A percentile compares a stretch with the other conserved stretches of the same genome.
Evolutionary conservation across 352 stramenopile species (phyloP).

Genomic region (Hyaloperonospora arabidopsidis): DNA sequence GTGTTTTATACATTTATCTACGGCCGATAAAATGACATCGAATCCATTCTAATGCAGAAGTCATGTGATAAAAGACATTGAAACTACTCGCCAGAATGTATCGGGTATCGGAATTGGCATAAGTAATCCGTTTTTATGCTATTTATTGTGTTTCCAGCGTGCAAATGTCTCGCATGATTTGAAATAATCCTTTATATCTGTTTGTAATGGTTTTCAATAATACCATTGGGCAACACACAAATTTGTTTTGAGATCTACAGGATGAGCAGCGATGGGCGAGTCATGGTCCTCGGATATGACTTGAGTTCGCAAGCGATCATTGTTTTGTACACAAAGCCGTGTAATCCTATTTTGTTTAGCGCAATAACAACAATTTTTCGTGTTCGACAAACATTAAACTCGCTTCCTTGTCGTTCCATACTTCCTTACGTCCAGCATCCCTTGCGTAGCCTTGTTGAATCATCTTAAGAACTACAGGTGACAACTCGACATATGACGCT

Average conservation of each 20-base stretch:
- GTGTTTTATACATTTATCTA: not conserved
- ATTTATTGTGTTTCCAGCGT: not conserved
- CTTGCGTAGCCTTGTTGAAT: too few relatives aligned
- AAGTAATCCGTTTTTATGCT: not conserved
- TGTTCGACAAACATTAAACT: not conserved
- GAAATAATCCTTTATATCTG: not conserved
- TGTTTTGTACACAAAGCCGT: not conserved
- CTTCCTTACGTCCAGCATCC: not conserved
- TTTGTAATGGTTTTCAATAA: not conserved
- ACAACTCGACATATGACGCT: slow-evolving; percentile 1
- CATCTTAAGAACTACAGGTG: not conserved
- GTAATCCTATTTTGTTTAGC: not conserved
- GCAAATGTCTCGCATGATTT: not conserved
- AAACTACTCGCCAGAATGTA: not conserved
- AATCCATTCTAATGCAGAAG: not conserved
- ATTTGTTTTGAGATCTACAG: not conserved
- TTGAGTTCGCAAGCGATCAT: not conserved
- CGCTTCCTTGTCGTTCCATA: not conserved
- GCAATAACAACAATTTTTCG: not conserved
- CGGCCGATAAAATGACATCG: not conserved
- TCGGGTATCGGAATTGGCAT: not conserved
- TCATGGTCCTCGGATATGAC: not conserved
- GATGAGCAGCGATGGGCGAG: slow-evolving; percentile 1
- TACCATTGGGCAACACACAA: not conserved
- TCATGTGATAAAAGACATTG: not conserved